A percentile compares a stretch with the other conserved stretches of the same genome.
These are phyloP conservation scores for Fusarium mundagurra DNA, from an alignment of 2,329 filamentous ascomycete species.

Conservation along the genomic window DNA sequence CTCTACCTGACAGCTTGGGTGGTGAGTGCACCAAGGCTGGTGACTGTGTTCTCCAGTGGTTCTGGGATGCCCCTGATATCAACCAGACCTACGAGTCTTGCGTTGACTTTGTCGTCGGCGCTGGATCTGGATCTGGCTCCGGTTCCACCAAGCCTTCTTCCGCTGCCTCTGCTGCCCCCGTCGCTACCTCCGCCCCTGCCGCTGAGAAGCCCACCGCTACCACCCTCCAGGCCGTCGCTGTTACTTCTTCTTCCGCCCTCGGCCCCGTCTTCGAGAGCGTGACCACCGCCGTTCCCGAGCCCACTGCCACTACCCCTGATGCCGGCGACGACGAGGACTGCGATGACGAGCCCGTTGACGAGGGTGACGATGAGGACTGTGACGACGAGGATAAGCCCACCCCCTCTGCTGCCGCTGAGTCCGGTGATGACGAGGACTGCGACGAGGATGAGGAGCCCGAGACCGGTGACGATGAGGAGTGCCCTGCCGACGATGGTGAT, in stretches of 20 bases:
- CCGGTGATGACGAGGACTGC: conserved; percentile 31
- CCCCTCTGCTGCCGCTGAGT: neutral
- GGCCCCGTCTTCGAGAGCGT: neutral
- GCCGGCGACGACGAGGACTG: conserved; percentile 9
- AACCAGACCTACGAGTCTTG: conserved; percentile 72
- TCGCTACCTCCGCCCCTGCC: neutral
- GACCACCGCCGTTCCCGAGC: neutral
- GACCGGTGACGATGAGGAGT: conserved; percentile 28
- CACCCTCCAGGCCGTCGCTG: conserved; percentile 17
- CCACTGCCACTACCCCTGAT: conserved; percentile 11
- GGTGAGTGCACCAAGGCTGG: conserved; percentile 60
- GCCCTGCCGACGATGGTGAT: conserved; percentile 29
- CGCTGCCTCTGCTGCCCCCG: conserved; percentile 7
- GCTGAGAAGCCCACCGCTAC: conserved; percentile 14
- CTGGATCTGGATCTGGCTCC: conserved; percentile 3
- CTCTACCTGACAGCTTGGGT: conserved; percentile 59
- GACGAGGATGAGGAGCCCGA: conserved; percentile 21
- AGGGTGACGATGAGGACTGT: conserved; percentile 29
- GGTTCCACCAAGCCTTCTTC: conserved; percentile 17
- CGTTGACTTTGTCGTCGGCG: conserved; percentile 61
- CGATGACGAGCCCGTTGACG: neutral
- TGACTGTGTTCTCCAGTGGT: conserved; percentile 67
- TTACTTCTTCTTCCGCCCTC: conserved; percentile 1
- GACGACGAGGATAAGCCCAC: conserved; percentile 15
- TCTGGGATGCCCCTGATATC: conserved; percentile 65